Evolutionary conservation across 2,329 filamentous ascomycete species (phyloP).

Genomic region (Clarireedia monteithiana): DNA sequence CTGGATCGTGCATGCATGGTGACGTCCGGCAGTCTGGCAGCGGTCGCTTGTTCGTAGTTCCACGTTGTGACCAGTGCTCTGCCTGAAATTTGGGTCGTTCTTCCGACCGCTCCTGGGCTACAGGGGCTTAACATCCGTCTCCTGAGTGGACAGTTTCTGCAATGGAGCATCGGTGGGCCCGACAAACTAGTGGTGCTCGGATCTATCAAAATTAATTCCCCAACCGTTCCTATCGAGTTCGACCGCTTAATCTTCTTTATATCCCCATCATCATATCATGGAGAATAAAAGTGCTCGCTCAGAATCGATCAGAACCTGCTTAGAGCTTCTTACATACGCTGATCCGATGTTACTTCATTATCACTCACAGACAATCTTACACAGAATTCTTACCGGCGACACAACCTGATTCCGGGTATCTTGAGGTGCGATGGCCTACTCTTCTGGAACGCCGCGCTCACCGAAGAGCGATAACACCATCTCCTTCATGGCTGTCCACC

Average conservation of each 20-base stretch:
- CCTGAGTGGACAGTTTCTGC: constrained; percentile 6
- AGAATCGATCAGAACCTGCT: background rate
- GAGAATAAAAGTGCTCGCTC: background rate
- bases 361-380: background rate
- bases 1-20: constrained; percentile 4
- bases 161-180: constrained; percentile 16
- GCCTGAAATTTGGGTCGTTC: constrained; percentile 1
- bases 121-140: constrained; percentile 7
- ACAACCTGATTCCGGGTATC: background rate
- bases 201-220: constrained; percentile 10
- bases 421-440: background rate
- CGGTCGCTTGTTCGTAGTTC: constrained; percentile 1
- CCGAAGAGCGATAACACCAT: background rate
- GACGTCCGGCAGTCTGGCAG: constrained; percentile 5
- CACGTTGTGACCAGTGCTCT: constrained; percentile 4
- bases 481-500: background rate
- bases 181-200: constrained; percentile 12
- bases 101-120: constrained; percentile 8
- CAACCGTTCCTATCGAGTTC: constrained; percentile 8
- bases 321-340: background rate
- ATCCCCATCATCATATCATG: background rate
- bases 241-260: background rate
- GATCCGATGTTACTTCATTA: background rate
- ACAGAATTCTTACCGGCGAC: background rate
- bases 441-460: background rate